Evolutionary conservation across 176 grass and related monocot genomes (phyloP), one percentile per base, ranked within the genome.

Genomic region (Calamus simplicifolius): DNA sequence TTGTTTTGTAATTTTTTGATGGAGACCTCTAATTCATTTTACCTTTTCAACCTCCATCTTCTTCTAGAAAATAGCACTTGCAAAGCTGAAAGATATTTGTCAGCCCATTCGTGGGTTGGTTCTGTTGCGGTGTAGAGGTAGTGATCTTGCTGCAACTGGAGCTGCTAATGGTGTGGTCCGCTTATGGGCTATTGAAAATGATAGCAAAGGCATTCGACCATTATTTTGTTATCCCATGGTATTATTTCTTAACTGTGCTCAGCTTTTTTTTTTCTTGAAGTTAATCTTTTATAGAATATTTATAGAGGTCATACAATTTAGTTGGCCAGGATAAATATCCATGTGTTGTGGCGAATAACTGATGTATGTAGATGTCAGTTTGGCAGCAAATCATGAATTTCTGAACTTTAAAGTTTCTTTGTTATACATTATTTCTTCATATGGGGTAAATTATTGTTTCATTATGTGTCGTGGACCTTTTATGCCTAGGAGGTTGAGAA

Each of bases 81-180:
- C 16, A 76, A 77, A 56, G 30, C 29, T 50, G 71, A 70, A 50
- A 76, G 27, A 53, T 67, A 50, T 66, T 80, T 74, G 48, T 76
- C 78, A 35, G 89, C 89, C 19, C 81, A 74, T 8, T 81, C 81
- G 27, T 95, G 89, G 89, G 75, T 95, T 38, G 77, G 85, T 77
- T 80, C 89, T 49, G 75, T 95, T 79, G 64, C 81, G 50, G 57
- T 78, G 81, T 67, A 85, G 69, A 88, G 81, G 84, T 67, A 88
- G 84, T 58, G 84, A 95, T 82, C 74, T 95, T 76, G 89, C 69
- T 64, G 89, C 78, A 64, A 88, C 89, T 65, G 89, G 85, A 70
- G 84, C 89, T 62, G 89, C 78, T 29, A 95, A 85, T 74, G 89
- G 89, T 54, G 54, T 51, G 19, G 74, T 95, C 82, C 68, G 75